Percentiles rank a stretch among this genome's conserved stretches.
These are phyloP conservation scores for Debaryomyces tyrocola DNA, from an alignment of 805 yeast genomes.

Conservation along the genomic window DNA sequence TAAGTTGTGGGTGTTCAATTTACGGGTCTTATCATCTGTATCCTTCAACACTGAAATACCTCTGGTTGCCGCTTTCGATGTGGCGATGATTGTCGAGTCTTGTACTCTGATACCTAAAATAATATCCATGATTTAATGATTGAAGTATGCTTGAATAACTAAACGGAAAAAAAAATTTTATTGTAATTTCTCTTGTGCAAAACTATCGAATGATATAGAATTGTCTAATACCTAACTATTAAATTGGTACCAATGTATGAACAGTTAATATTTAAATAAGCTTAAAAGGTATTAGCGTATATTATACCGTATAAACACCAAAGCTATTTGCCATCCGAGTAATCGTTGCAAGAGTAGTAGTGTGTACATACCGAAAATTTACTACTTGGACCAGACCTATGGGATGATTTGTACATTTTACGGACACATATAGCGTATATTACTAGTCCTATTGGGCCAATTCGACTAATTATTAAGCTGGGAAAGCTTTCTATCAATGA, in stretches of 20 bases:
- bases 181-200: background rate
- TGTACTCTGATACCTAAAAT: conserved; percentile 80
- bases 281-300: background rate
- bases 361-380: background rate
- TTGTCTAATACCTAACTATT: background rate
- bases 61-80: conserved; percentile 92
- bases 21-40: conserved; percentile 49
- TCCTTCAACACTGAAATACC: conserved; percentile 44
- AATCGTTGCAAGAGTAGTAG: background rate
- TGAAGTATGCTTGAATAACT: conserved; percentile 2
- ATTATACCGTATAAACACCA: background rate
- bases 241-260: background rate
- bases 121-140: conserved; percentile 67
- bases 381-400: background rate
- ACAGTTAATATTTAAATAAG: background rate
- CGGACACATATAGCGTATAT: background rate
- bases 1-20: conserved; percentile 70
- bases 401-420: background rate
- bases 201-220: background rate
- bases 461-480: conserved; percentile 4
- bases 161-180: background rate
- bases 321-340: background rate
- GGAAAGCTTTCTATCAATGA: conserved; percentile 32
- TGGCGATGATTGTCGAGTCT: conserved; percentile 82
- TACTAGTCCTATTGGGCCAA: background rate